Evolutionary conservation across 75 land plant species (phyloP).

Genomic region (Picea sitchensis): DNA sequence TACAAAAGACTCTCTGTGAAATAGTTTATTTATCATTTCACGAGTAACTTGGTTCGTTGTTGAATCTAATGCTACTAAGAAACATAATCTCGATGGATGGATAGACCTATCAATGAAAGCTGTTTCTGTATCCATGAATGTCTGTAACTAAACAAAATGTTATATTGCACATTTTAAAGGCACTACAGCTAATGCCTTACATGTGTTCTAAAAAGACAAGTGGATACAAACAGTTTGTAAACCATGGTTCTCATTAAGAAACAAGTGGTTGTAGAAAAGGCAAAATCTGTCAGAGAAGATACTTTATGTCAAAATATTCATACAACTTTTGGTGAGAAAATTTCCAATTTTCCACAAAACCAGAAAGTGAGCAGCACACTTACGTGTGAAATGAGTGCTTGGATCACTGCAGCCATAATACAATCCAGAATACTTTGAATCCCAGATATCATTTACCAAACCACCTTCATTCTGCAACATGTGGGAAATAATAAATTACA

Average conservation of each 20-base stretch:
- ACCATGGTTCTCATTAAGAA: no score
- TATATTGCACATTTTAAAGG: no score
- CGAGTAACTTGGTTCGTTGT: not conserved
- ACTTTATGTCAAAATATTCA: not conserved
- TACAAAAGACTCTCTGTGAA: not conserved
- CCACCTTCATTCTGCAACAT: conserved; percentile 15
- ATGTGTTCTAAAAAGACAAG: no score
- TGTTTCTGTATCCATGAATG: no score
- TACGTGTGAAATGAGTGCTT: conserved; percentile 50
- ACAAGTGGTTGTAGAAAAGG: not conserved
- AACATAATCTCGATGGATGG: not conserved
- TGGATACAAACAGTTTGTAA: no score
- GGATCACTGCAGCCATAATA: conserved; percentile 73
- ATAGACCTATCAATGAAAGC: not conserved
- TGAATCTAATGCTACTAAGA: not conserved
- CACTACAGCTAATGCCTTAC: no score
- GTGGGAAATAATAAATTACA: not conserved
- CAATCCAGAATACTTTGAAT: conserved; percentile 34
- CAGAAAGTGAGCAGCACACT: conserved; percentile 17
- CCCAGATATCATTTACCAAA: conserved; percentile 55
- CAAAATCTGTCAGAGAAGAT: not conserved
- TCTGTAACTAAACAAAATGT: no score
- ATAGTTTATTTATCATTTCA: not conserved
- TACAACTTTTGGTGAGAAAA: not conserved
- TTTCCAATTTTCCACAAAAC: not conserved